Conservation (phyloP, 2,329 filamentous ascomycete species). For the Phoma sp. region DNA sequence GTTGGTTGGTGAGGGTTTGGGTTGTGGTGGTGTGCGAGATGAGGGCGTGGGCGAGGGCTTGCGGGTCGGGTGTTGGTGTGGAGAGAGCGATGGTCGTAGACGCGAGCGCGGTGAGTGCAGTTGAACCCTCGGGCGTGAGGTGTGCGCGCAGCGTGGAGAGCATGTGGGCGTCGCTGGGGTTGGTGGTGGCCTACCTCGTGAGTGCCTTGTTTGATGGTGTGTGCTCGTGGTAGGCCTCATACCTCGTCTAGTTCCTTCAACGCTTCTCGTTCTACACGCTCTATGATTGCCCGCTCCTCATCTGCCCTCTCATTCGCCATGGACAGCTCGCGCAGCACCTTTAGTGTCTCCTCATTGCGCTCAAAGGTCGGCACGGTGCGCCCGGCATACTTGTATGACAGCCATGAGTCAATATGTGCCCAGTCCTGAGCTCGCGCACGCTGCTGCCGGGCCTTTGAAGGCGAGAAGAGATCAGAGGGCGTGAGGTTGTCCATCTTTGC, state of each 20-base stretch:
- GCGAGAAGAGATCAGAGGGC: conserved; percentile 62
- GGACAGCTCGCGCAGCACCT: conserved; percentile 75
- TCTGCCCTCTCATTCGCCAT: conserved; percentile 79
- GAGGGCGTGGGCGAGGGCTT: conserved; percentile 45
- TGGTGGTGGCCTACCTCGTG: conserved; percentile 27
- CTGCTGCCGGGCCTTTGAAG: conserved; percentile 73
- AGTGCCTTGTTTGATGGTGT: conserved; percentile 12
- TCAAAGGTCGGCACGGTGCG: conserved; percentile 78
- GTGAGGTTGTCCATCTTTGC: conserved; percentile 44
- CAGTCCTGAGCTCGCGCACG: conserved; percentile 88
- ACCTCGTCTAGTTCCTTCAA: conserved; percentile 61
- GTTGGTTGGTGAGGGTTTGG: conserved; percentile 42
- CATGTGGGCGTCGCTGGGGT: conserved; percentile 34
- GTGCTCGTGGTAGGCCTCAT: conserved; percentile 20
- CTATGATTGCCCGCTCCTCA: conserved; percentile 68
- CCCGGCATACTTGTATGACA: conserved; percentile 70
- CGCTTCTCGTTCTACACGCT: conserved; percentile 66
- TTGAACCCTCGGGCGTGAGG: conserved; percentile 39
- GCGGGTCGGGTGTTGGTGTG: conserved; percentile 35
- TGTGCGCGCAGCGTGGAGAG: conserved; percentile 30
- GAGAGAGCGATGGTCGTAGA: conserved; percentile 48
- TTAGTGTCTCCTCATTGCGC: conserved; percentile 83
- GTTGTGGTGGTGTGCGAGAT: conserved; percentile 42
- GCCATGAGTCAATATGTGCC: conserved; percentile 86
- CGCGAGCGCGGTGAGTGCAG: conserved; percentile 47